These are phyloP conservation scores for Cercospora sp. DNA, from an alignment of 2,329 filamentous ascomycete genomes.

Conservation along the genomic window DNA sequence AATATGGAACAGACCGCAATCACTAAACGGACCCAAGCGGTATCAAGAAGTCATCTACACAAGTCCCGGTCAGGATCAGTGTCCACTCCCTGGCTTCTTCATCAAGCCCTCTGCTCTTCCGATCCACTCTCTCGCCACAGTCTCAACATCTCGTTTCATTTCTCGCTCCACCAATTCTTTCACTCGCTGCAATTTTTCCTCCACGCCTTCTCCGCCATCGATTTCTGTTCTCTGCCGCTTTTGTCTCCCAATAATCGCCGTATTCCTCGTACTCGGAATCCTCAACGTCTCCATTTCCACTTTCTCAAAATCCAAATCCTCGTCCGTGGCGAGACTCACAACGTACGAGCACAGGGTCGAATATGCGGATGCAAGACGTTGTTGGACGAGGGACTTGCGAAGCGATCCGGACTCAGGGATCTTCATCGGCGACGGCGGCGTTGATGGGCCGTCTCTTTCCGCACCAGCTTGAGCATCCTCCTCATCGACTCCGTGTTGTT, in stretches of 20 bases:
- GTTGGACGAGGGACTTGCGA: constrained; percentile 30
- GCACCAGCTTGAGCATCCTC: not conserved
- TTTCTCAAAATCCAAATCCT: constrained; percentile 67
- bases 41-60: not conserved
- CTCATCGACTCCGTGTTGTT: not conserved
- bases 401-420: constrained; percentile 40
- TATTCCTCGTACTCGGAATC: constrained; percentile 90
- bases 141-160: constrained; percentile 47
- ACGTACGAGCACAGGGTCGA: constrained; percentile 81
- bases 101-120: constrained; percentile 52
- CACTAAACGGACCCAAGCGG: not conserved
- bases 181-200: not conserved
- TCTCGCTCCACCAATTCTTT: constrained; percentile 57
- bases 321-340: constrained; percentile 60
- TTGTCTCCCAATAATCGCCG: constrained; percentile 70
- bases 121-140: constrained; percentile 53
- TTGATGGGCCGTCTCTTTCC: not conserved
- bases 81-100: constrained; percentile 48
- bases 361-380: constrained; percentile 67
- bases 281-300: constrained; percentile 78
- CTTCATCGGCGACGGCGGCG: constrained; percentile 18
- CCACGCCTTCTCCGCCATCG: not conserved
- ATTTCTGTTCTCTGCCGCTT: not conserved
- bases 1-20: not conserved
- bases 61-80: no score